phyloP scores from a whole-genome alignment of 306 rosid species.

The Biancaea sappan region DNA sequence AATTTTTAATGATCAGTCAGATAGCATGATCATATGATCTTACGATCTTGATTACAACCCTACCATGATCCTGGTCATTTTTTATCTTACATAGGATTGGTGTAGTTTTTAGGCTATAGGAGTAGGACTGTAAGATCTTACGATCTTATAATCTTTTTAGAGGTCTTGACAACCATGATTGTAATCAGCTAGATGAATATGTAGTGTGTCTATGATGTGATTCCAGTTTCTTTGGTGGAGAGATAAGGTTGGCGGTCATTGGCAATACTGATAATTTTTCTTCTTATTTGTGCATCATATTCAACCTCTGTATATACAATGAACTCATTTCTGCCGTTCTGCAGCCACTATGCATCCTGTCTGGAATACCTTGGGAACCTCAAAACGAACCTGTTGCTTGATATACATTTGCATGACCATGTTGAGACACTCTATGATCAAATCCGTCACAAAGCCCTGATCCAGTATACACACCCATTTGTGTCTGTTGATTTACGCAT shows the following conservation, averaged over 20 bases:
- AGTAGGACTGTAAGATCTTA: too few species aligned
- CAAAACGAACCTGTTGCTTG: conserved; percentile 79
- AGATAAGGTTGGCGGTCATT: neutral
- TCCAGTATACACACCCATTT: conserved; percentile 81
- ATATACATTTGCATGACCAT: conserved; percentile 94
- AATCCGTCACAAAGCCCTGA: conserved; percentile 72
- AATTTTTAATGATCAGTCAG: too few species aligned
- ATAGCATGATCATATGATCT: too few species aligned
- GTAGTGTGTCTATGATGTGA: neutral
- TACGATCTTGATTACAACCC: too few species aligned
- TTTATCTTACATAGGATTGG: too few species aligned
- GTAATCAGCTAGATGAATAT: neutral
- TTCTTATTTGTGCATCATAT: conserved; percentile 9
- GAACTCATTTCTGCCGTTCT: conserved; percentile 34
- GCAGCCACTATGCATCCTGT: conserved; percentile 97
- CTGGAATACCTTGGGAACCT: conserved; percentile 95
- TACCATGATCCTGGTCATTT: too few species aligned
- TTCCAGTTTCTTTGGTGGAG: neutral
- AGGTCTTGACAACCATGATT: too few species aligned
- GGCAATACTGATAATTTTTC: neutral
- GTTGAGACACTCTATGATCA: conserved; percentile 89
- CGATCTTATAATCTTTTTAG: too few species aligned
- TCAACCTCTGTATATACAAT: neutral
- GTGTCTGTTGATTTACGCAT: conserved; percentile 82
- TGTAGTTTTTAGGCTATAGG: too few species aligned